Evolutionary conservation across 75 land plant genomes (phyloP), one percentile per base, ranked within the genome.

Genomic region (Pinus taeda): DNA sequence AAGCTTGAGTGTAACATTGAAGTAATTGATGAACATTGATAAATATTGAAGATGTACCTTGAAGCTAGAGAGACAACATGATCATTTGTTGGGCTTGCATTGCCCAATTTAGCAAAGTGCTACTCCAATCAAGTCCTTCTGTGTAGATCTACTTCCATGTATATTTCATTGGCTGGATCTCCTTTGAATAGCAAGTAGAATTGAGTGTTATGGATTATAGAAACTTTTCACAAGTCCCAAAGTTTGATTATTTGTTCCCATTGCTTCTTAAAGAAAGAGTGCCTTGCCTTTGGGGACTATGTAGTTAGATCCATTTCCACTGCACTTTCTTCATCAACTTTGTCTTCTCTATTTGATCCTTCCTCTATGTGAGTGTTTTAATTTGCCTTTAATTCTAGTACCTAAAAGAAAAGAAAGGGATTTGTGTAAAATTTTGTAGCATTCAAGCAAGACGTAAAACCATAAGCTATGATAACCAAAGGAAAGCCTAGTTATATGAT

Each of bases 141-240:
- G 42, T 95, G 89, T 55, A 97, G 83, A 78, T 97, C 99, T 71
- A 97, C 99, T 81, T 97, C 99, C 90, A 97, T 86, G 72, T 97
- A 97, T 39, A 95, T 95, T 65, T 92, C 88, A 75, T 97, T 98
- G 11, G 99, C 88, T 53, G 85, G 87, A 74, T 92, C 99, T 53
- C 99, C 99, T 26, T 82, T 92, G 81, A 97, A 94, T 30, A 97
- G 76, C 71, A 95, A 77, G 64, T 88, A 95, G 75, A 97, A 97
- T 76, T 95, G 99, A 37, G 99, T 89, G 60, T 98, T 82, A 65
- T 95, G 99, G 37, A 94, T 89, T 29, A 94, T 89, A 21, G 99
- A 97, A 2, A 97, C 95, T 55, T 85, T 83, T 78, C 99, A 97
- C 15, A 88, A 49, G 76, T 97, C 95, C 99, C 99, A 97, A 42